These are phyloP conservation scores for Hortaea sp. DNA, from an alignment of 2,329 filamentous ascomycete genomes.

Conservation along the genomic window DNA sequence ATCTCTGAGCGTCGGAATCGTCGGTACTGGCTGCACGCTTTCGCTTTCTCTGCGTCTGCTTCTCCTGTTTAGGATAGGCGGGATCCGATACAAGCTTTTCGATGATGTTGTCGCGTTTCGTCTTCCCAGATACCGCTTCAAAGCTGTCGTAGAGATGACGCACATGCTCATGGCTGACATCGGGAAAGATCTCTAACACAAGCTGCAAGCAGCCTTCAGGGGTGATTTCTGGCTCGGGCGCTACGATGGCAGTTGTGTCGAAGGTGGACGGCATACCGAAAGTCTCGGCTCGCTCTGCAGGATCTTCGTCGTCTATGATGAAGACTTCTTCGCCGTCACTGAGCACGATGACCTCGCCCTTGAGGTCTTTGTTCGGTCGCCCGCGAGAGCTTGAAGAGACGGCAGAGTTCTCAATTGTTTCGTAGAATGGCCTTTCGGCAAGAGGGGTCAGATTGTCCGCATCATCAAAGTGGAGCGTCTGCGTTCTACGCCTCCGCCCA, in stretches of 20 bases:
- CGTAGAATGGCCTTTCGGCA: background rate
- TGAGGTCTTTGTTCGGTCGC: background rate
- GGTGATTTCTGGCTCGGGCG: slow-evolving; percentile 5
- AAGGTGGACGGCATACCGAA: background rate
- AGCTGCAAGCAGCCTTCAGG: slow-evolving; percentile 17
- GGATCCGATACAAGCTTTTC: slow-evolving; percentile 16
- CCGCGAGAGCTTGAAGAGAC: too few species aligned
- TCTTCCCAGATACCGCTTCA: slow-evolving; percentile 7
- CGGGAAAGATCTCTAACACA: slow-evolving; percentile 24
- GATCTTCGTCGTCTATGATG: slow-evolving; percentile 15
- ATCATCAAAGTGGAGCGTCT: background rate
- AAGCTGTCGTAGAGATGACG: slow-evolving; percentile 12
- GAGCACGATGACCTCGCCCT: slow-evolving; percentile 8
- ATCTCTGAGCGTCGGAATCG: slow-evolving; percentile 11
- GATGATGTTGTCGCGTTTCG: slow-evolving; percentile 18
- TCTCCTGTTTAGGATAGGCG: slow-evolving; percentile 22
- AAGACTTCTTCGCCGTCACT: slow-evolving; percentile 14
- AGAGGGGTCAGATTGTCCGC: background rate
- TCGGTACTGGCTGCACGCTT: slow-evolving; percentile 20
- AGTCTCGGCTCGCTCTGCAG: background rate
- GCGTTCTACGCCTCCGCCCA: too few species aligned
- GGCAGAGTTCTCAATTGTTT: background rate
- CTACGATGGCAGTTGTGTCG: background rate
- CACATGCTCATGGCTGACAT: slow-evolving; percentile 24
- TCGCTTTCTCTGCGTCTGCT: slow-evolving; percentile 13